A percentile compares a stretch with the other conserved stretches of the same genome.
Evolutionary conservation across 2,329 filamentous ascomycete species (phyloP).

Genomic region (Penicillium palitans): DNA sequence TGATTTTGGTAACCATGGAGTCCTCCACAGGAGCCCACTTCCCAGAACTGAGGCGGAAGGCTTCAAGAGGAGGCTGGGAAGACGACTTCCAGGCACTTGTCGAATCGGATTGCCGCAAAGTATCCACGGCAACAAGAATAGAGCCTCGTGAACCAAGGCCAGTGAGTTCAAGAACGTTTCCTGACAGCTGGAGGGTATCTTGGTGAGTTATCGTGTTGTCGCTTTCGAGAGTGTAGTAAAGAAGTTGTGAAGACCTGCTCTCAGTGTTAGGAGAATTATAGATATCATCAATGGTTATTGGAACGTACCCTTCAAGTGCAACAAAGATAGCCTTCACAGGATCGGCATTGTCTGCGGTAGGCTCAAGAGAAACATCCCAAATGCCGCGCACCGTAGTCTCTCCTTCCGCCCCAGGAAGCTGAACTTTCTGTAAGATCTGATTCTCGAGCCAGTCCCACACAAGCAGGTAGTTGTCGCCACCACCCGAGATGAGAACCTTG

Average conservation of each 20-base stretch:
- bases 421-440: conserved; percentile 34
- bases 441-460: conserved; percentile 75
- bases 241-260: conserved; percentile 65
- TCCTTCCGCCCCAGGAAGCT: conserved; percentile 25
- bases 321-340: conserved; percentile 46
- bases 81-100: conserved; percentile 42
- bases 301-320: conserved; percentile 60
- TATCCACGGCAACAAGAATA: conserved; percentile 56
- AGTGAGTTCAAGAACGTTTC: conserved; percentile 65
- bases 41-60: conserved; percentile 27
- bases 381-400: conserved; percentile 54
- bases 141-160: conserved; percentile 30
- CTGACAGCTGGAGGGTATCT: conserved; percentile 57
- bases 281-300: background rate
- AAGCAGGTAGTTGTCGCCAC: conserved; percentile 76
- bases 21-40: conserved; percentile 29
- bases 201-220: conserved; percentile 53
- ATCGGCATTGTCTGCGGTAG: conserved; percentile 12
- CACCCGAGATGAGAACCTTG: conserved; percentile 76
- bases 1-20: conserved; percentile 29
- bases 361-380: conserved; percentile 42
- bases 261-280: conserved; percentile 37
- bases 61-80: conserved; percentile 32
- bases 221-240: conserved; percentile 60
- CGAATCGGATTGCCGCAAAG: conserved; percentile 53